phyloP scores from a whole-genome alignment of 129 eudicot genomes.

The Calendula officinalis region DNA sequence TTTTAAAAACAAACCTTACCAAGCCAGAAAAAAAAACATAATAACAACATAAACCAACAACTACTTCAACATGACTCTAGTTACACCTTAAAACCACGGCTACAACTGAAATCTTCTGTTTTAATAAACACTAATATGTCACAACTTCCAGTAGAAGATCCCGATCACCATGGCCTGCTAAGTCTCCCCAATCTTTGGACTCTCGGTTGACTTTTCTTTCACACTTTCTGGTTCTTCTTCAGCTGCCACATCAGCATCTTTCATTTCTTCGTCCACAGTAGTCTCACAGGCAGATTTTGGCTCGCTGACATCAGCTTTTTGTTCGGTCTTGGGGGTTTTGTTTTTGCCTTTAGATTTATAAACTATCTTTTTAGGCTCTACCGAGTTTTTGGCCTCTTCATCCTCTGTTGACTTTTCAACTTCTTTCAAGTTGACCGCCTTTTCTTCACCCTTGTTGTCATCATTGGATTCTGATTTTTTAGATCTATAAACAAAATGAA shows the following conservation, averaged over 20 bases:
- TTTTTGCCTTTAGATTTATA: conserved; percentile 17
- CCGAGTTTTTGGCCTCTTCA: background rate
- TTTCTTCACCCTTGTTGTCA: conserved; percentile 8
- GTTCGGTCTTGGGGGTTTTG: background rate
- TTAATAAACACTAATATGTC: conserved; percentile 11
- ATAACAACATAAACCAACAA: conserved; percentile 4
- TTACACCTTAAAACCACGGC: background rate
- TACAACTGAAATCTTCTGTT: conserved; percentile 17
- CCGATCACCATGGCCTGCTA: background rate
- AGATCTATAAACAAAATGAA: conserved; percentile 10
- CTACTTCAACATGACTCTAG: conserved; percentile 15
- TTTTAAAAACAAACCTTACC: conserved; percentile 3
- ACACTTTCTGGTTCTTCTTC: conserved; percentile 8
- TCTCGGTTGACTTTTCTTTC: conserved; percentile 20
- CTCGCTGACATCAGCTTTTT: conserved; percentile 11
- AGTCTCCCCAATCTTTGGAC: conserved; percentile 12
- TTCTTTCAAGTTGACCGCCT: conserved; percentile 10
- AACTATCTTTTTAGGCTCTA: background rate
- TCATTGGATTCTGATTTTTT: conserved; percentile 5
- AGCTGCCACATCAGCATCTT: conserved; percentile 22
- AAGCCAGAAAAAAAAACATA: background rate
- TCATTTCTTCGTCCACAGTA: background rate
- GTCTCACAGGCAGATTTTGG: background rate
- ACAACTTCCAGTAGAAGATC: conserved; percentile 9
- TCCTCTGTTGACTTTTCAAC: conserved; percentile 4